Conservation (phyloP, 139 green algal species). For the Trebouxia sp. region DNA sequence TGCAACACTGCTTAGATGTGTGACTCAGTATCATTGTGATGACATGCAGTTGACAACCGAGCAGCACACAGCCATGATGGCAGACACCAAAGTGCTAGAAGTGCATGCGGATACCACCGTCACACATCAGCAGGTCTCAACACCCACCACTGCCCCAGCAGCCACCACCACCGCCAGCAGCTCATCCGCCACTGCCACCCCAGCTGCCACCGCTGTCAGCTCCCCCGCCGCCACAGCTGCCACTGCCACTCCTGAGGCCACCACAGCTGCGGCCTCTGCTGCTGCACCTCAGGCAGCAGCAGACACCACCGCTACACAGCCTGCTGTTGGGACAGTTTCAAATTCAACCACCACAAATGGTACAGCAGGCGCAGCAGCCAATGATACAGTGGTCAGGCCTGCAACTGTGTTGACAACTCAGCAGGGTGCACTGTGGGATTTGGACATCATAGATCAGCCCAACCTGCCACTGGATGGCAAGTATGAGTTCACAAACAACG, state of each 20-base stretch:
- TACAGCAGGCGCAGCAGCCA: neutral
- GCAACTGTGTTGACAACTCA: constrained; percentile 14
- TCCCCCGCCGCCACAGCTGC: neutral
- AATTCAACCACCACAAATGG: neutral
- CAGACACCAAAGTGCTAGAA: neutral
- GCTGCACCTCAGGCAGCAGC: neutral
- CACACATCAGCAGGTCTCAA: neutral
- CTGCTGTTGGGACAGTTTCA: neutral
- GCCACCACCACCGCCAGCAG: neutral
- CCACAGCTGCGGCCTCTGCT: neutral
- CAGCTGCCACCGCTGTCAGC: neutral
- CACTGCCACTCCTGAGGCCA: neutral
- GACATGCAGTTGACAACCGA: neutral
- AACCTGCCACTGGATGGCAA: constrained; percentile 60
- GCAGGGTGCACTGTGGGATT: constrained; percentile 49
- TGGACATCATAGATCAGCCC: constrained; percentile 71
- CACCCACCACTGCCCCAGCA: neutral
- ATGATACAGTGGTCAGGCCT: neutral
- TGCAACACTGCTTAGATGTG: no score
- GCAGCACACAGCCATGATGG: constrained; percentile 3
- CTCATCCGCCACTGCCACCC: neutral
- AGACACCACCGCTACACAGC: neutral
- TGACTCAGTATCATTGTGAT: neutral
- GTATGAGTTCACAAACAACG: constrained; percentile 54
- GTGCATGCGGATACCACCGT: neutral